Evolutionary conservation across 352 stramenopile genomes (phyloP), one percentile per base, ranked within the genome.

Genomic region (Phytophthora quininea): DNA sequence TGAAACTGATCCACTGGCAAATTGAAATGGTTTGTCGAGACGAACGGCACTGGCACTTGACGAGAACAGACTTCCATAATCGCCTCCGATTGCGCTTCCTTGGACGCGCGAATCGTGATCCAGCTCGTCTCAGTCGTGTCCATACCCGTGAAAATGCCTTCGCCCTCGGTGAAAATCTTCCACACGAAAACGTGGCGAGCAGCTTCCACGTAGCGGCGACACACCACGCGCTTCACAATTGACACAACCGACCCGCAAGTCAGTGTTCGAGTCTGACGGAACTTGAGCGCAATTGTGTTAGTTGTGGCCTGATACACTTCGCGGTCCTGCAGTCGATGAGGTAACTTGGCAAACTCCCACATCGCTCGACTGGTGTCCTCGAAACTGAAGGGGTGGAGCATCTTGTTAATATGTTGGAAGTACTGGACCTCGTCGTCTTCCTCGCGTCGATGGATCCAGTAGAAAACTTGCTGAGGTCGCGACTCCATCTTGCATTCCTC

Each of bases 101-200:
- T 48, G 30, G 55, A 52, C 11, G 60, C 51, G 15, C 27, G 59
- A 24, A 67, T 43, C 12, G 29, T 43, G 9, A 61, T 49, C 76
- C 76, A 88, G 2, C 71, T 72, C 0, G 74, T 88, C 42, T 86
- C 74, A 31, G 82, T 71, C 54, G 69, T 76, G 57, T 75, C 75
- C 50, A 86, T 63, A 0, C 67, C 71, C n/a, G 71, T 75, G 24
- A 75, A 49, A 12, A 55, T 35, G 14, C 70, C 55, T 46, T 74
- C 67, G 3, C 74, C 69, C 29, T 83, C 64, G 0, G 58, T 70
- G 24, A 78, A 66, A 3, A 46, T 58, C 5, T 66, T 77, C 74
- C 71, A 89, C 29, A 86, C 73, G 9, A 84, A 54, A 19, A 86
- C 70, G 54, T 74, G 71, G 15, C 80, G 73, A 19, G 84, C 59